Percentiles rank a stretch among this genome's conserved stretches.
phyloP scores from a whole-genome alignment of 495 filamentous ascomycete genomes.

The Aspergillus affinis region DNA sequence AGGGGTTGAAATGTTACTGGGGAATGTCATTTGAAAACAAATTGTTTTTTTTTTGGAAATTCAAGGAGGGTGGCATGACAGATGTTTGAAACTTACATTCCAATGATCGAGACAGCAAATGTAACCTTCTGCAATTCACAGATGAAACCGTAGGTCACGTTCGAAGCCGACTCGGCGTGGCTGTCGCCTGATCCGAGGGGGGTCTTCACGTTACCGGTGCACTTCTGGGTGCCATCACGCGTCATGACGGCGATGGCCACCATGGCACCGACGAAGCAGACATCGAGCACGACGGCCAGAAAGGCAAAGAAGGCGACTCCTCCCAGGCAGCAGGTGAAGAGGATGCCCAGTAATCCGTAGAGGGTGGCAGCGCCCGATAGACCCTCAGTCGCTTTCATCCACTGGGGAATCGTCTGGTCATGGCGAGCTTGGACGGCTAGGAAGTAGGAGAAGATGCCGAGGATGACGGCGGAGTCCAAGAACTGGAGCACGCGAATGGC shows the following conservation, averaged over 20 bases:
- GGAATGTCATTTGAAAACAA: background rate
- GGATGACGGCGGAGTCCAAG: slow-evolving; percentile 65
- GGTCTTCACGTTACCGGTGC: slow-evolving; percentile 63
- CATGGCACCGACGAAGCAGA: slow-evolving; percentile 76
- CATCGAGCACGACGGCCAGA: slow-evolving; percentile 74
- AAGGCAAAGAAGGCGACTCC: slow-evolving; percentile 72
- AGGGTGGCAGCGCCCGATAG: slow-evolving; percentile 71
- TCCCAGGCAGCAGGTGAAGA: slow-evolving; percentile 77
- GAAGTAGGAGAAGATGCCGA: slow-evolving; percentile 74
- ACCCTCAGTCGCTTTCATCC: slow-evolving; percentile 76
- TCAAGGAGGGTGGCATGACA: background rate
- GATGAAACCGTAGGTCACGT: slow-evolving; percentile 49
- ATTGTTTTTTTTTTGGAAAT: background rate
- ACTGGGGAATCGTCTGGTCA: slow-evolving; percentile 57
- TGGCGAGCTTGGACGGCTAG: slow-evolving; percentile 55
- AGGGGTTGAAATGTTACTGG: slow-evolving; percentile 4
- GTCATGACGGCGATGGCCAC: slow-evolving; percentile 76
- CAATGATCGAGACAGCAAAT: slow-evolving; percentile 76
- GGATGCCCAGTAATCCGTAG: slow-evolving; percentile 67
- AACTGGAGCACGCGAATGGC: slow-evolving; percentile 70
- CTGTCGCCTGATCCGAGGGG: slow-evolving; percentile 63
- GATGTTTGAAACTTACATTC: slow-evolving; percentile 58
- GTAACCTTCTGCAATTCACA: slow-evolving; percentile 71
- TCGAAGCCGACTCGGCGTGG: slow-evolving; percentile 33
- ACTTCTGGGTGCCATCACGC: slow-evolving; percentile 60